Conservation (phyloP, 345 rosid genomes). For the Microthlaspi erraticum region DNA sequence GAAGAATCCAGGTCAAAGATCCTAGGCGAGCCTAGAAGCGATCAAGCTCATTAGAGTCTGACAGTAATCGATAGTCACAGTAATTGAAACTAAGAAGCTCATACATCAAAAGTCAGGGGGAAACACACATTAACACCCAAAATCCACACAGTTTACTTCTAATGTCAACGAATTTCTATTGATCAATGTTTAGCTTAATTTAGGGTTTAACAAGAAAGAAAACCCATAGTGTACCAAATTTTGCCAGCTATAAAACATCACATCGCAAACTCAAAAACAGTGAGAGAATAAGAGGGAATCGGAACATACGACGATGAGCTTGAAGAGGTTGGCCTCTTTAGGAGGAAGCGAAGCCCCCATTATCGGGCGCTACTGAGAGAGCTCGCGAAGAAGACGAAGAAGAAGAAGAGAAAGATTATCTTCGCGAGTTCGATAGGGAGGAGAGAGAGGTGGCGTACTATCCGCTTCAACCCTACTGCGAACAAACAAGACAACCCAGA, state of each 20-base stretch:
- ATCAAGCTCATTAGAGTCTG: slow-evolving; percentile 38
- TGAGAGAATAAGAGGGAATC: slow-evolving; percentile 32
- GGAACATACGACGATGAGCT: slow-evolving; percentile 94
- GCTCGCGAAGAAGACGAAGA: slow-evolving; percentile 37
- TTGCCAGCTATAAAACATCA: neutral
- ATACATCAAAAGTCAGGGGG: neutral
- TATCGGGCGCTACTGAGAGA: slow-evolving; percentile 30
- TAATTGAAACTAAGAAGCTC: slow-evolving; percentile 19
- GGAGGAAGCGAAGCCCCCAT: slow-evolving; percentile 99
- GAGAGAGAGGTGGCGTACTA: slow-evolving; percentile 62
- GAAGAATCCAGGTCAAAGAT: neutral
- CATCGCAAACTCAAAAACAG: slow-evolving; percentile 12
- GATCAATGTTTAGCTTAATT: too few relatives aligned
- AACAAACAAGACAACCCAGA: slow-evolving; percentile 37
- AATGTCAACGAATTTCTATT: slow-evolving; percentile 24
- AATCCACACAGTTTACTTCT: slow-evolving; percentile 5
- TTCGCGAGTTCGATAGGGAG: slow-evolving; percentile 23
- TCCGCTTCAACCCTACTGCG: slow-evolving; percentile 81
- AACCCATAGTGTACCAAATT: slow-evolving; percentile 13
- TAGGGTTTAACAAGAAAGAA: slow-evolving; percentile 26
- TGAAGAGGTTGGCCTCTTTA: slow-evolving; percentile 99
- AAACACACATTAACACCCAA: slow-evolving; percentile 8
- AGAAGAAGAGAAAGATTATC: slow-evolving; percentile 2
- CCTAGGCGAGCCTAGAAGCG: slow-evolving; percentile 24
- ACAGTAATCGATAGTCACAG: slow-evolving; percentile 1